Evolutionary conservation across 352 stramenopile species (phyloP), one percentile per base, ranked within the genome.

Genomic region (Globisporangium heterothallicum): DNA sequence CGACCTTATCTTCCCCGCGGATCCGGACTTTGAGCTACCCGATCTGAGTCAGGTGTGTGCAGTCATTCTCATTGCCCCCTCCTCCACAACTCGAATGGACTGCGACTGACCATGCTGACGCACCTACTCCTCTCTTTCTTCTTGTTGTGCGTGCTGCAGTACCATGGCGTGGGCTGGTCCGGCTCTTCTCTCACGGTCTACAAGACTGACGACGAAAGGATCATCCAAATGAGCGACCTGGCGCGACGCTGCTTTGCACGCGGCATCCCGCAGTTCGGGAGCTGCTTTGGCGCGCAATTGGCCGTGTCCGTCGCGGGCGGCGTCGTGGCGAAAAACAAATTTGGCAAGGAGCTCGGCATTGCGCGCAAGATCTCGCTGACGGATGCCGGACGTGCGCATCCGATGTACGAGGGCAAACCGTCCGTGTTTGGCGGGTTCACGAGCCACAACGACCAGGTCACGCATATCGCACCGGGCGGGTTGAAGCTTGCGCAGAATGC

Each of bases 381-480:
- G 24, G 52, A 58, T 14, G 66, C 63, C 9, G 78, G 80, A 0
- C 73, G 78, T 29, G 72, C 70, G 8, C 80, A 92, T 42, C 78
- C 75, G 6, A 75, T 92, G 69, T 92, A 80, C 64, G 74, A 87
- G 26, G 78, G 74, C 49, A 89, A 89, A 24, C 56, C 72, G 40
- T 68, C 62, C 0, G 72, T 87, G 5, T 92, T 89, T 66, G 76
- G 79, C 14, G 78, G 61, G 27, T 89, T 88, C 42, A 84, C 68
- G 30, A 89, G 78, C 49, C 80, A 92, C 58, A 87, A 89, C 49
- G 80, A 92, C 49, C 64, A 92, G 44, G 71, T 89, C 18, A 78
- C 72, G 42, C 73, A 88, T 25, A 70, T 88, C 30, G 47, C 58
- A 18, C 42, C 71, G 0, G 79, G 77, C 22, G 72, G 63, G 1